Percentiles rank a stretch among this genome's conserved stretches.
phyloP scores from a whole-genome alignment of 1,284 basidiomycete genomes.

The Nidula niveotomentosa region DNA sequence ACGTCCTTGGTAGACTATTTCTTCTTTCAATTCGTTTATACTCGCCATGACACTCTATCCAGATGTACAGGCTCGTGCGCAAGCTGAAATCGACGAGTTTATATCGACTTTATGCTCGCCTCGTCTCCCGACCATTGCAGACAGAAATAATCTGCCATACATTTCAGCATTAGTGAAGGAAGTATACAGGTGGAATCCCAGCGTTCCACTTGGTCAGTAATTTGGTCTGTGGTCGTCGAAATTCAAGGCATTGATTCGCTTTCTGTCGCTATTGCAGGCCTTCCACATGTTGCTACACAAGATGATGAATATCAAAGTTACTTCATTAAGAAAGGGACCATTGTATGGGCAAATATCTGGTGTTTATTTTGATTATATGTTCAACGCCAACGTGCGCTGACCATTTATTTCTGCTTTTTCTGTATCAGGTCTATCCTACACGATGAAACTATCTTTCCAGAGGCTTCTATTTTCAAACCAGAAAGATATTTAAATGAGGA shows the following conservation, averaged over 20 bases:
- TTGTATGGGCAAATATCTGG: background rate
- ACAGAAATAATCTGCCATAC: background rate
- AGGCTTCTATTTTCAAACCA: background rate
- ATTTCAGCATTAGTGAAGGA: background rate
- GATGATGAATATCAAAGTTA: background rate
- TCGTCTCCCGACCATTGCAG: background rate
- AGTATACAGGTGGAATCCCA: background rate
- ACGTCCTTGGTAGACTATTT: background rate
- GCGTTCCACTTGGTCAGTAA: background rate
- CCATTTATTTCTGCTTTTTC: background rate
- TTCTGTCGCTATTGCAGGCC: background rate
- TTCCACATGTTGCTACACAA: background rate
- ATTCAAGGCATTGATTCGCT: background rate
- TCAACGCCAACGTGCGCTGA: too few relatives aligned
- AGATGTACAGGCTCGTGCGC: background rate
- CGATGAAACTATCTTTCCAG: background rate
- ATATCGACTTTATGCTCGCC: background rate
- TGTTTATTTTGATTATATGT: background rate
- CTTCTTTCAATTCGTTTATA: conserved; percentile 1
- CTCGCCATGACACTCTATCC: background rate
- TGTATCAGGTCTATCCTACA: background rate
- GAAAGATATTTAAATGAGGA: background rate
- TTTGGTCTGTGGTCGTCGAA: background rate
- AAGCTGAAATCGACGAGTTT: background rate
- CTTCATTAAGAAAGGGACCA: background rate